A percentile compares a stretch with the other conserved stretches of the same genome.
These are phyloP conservation scores for Elongisporangium anandrum DNA, from an alignment of 352 stramenopile species.

Conservation along the genomic window DNA sequence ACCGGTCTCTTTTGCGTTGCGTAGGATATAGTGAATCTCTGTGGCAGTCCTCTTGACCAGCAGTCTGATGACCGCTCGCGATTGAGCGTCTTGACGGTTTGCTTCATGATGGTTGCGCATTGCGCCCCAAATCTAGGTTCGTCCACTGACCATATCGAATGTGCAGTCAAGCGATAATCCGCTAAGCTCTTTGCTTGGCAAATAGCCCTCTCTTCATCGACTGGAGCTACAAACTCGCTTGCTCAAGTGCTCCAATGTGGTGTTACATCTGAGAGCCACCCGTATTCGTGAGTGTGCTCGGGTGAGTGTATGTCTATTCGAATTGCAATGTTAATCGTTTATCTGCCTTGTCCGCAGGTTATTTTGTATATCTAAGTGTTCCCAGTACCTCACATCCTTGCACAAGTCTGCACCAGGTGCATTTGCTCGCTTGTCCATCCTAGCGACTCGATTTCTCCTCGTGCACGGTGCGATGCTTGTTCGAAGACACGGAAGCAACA, in stretches of 20 bases:
- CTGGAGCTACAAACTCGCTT: conserved; percentile 15
- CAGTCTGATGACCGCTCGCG: conserved; percentile 20
- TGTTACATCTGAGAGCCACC: conserved; percentile 16
- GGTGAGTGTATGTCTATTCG: not conserved
- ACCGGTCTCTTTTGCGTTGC: no score
- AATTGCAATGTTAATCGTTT: not conserved
- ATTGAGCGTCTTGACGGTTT: conserved; percentile 34
- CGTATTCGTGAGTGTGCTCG: conserved; percentile 38
- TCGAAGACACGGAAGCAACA: conserved; percentile 21
- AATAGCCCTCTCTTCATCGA: conserved; percentile 9
- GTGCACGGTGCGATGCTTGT: conserved; percentile 32
- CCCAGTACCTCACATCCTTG: conserved; percentile 30
- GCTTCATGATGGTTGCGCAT: conserved; percentile 55
- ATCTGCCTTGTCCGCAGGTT: not conserved
- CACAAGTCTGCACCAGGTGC: conserved; percentile 13
- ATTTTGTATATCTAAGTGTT: conserved; percentile 41
- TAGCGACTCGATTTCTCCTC: conserved; percentile 30
- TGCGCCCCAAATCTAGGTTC: conserved; percentile 41
- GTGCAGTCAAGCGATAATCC: not conserved
- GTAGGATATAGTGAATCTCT: conserved; percentile 48
- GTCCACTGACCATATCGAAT: conserved; percentile 5
- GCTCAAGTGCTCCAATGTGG: conserved; percentile 25
- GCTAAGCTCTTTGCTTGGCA: not conserved
- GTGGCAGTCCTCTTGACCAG: conserved; percentile 18
- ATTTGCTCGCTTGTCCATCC: conserved; percentile 25